These are phyloP conservation scores for Deinandra increscens DNA, from an alignment of 129 eudicot genomes.

Conservation along the genomic window DNA sequence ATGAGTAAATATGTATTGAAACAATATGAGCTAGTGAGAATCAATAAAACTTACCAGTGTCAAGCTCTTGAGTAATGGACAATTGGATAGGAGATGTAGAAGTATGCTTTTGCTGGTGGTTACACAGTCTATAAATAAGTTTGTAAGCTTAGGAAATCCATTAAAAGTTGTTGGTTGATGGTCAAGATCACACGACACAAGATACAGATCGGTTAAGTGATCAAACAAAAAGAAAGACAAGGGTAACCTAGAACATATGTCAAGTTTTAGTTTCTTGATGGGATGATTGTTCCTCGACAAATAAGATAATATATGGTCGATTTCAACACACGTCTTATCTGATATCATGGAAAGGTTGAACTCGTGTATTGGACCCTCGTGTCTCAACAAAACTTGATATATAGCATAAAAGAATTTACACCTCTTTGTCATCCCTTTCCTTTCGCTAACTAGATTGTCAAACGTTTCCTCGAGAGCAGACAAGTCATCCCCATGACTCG, in stretches of 20 bases:
- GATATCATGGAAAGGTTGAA: not conserved
- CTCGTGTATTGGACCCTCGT: constrained; percentile 11
- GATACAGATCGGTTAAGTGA: not conserved
- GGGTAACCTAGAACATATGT: not conserved
- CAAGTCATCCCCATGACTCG: not conserved
- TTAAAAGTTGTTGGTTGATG: not conserved
- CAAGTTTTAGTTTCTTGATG: not conserved
- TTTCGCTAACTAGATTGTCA: not conserved
- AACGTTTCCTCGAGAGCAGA: not conserved
- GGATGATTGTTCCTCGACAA: not conserved
- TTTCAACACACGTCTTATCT: constrained; percentile 3
- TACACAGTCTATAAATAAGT: not conserved
- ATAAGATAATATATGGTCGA: constrained; percentile 3
- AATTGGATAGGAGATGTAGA: constrained; percentile 5
- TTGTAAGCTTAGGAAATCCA: constrained; percentile 9
- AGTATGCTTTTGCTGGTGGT: not conserved
- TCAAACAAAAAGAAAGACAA: not conserved
- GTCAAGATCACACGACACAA: not conserved
- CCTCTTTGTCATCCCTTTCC: too few species aligned
- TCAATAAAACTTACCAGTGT: not conserved
- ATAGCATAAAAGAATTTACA: constrained; percentile 12
- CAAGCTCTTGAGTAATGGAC: constrained; percentile 14
- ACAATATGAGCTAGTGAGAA: not conserved
- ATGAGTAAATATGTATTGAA: too few species aligned
- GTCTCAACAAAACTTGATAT: not conserved